Evolutionary conservation across 352 stramenopile genomes (phyloP), one percentile per base, ranked within the genome.

Genomic region (Phytophthora palmivora): DNA sequence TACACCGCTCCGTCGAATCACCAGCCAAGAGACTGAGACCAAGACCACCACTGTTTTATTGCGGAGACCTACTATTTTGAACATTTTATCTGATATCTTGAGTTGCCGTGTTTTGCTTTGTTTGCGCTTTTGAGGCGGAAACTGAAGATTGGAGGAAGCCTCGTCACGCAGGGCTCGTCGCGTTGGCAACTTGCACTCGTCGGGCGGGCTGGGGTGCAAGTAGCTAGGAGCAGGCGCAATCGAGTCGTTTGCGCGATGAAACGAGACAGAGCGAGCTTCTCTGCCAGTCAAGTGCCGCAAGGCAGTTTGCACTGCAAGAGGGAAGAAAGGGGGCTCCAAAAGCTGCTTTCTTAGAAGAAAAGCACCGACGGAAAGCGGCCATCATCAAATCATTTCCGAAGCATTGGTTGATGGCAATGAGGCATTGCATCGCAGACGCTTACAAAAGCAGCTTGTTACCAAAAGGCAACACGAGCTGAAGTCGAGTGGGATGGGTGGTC

Each of bases 131-230:
- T 6, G 11, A 39, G 32, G 48, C 21, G 34, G 26, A 63, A 67
- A 67, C 59, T 67, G 59, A 67, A 67, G 59, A 63, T 67, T 46
- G 59, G 51, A 62, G 49, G 26, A 33, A 48, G 55, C 55, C 54
- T 62, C 53, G 53, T 62, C 53, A 38, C 32, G 48, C n/a, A 33
- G 30, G 45, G 18, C 55, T 63, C 56, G 56, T 64, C 56, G 37
- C 59, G 36, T n/a, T 49, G 26, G 30, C 52, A 67, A 67, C 59
- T 67, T 67, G 59, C 59, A 67, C 48, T 67, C 24, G n/a, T 56
- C 33, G 24, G 24, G 34, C 55, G 39, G 50, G 50, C 24, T 67
- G 47, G 58, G 50, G 50, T 67, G 50, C 41, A 67, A 50, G 16
- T 22, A 45, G 56, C 28, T 39, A 45, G 46, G 37, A 39, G 55